Base-by-base conservation (phyloP, 2,329 filamentous ascomycete species). In the Diaporthe citrichinensis region DNA sequence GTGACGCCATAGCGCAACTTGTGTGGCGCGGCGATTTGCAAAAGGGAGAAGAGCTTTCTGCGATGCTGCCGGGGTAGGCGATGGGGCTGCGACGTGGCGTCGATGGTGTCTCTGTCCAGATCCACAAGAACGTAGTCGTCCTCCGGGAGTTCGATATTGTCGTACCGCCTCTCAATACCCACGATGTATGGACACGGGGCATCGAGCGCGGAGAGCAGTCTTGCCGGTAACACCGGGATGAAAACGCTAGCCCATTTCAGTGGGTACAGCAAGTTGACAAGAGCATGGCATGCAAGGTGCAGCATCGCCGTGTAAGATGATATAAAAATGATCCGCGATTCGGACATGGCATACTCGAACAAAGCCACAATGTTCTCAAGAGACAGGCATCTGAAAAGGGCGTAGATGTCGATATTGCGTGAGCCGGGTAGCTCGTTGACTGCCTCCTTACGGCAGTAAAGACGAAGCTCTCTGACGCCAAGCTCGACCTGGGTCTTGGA, bases 241-340 rank as follows among this genome's bases (percentile, higher is more conserved):
- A 98, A 95, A 67, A 98, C 95, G 79, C 96, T 97, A 4, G 94
- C 92, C 96, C 97, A 98, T 78, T 95, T 94, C 71, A 98, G 87
- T 10, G 96, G 96, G 82, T 98, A 99, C 28, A 99, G 86, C 51
- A 98, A 87, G 83, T 93, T 96, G 44, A 91, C 91, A 74, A 98
- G 87, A n/a, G 96, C 95, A 83, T 95, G 93, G 80, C 94, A 97
- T 49, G 95, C 96, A 59, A 98, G 90, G 81, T 98, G 95, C 75
- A 99, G 89, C 97, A 99, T 98, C 69, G 95, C 93, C 2, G 96
- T 97, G 83, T 99, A 96, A 2, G 96, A 98, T 12, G 97, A 98
- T 28, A 98, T 88, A 78, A 99, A 93, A 81, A 99, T 98, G 84
- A 99, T 98, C 75, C 96, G 94, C 59, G 96, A 97, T 86, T 99